Evolutionary conservation across 2,329 filamentous ascomycete genomes (phyloP).

Genomic region (Aspergillus terreus): DNA sequence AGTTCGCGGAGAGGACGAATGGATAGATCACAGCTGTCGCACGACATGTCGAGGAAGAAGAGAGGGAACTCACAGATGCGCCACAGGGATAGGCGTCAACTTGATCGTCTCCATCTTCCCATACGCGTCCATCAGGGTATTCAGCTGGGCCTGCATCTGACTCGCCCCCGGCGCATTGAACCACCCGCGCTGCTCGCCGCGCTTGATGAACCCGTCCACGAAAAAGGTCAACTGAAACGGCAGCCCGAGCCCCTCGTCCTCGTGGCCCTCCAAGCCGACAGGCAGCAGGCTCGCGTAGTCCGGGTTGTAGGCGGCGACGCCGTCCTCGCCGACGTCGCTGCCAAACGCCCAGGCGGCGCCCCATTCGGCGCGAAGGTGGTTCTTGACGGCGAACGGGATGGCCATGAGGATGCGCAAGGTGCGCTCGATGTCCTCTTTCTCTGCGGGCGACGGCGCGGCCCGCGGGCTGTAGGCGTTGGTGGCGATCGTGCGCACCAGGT

Average conservation of each 20-base stretch:
- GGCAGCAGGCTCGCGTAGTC: slow-evolving; percentile 53
- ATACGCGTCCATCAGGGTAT: slow-evolving; percentile 55
- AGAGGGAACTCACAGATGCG: slow-evolving; percentile 46
- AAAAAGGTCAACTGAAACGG: slow-evolving; percentile 60
- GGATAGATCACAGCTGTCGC: not conserved
- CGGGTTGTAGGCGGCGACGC: slow-evolving; percentile 33
- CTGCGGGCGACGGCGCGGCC: slow-evolving; percentile 34
- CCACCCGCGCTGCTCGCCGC: slow-evolving; percentile 54
- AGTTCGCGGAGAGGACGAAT: not conserved
- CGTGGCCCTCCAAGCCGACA: slow-evolving; percentile 49
- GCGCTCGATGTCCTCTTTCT: slow-evolving; percentile 56
- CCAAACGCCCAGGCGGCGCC: slow-evolving; percentile 42
- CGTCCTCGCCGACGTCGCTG: slow-evolving; percentile 28
- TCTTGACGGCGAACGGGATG: slow-evolving; percentile 61
- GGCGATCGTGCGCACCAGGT: slow-evolving; percentile 56
- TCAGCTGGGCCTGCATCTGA: slow-evolving; percentile 57
- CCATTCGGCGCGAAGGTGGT: slow-evolving; percentile 63
- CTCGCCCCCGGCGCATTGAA: slow-evolving; percentile 58
- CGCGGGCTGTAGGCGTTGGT: slow-evolving; percentile 42
- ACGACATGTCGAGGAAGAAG: not conserved
- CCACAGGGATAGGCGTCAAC: slow-evolving; percentile 61
- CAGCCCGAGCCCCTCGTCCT: slow-evolving; percentile 57
- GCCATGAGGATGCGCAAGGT: slow-evolving; percentile 58
- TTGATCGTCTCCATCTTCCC: slow-evolving; percentile 64
- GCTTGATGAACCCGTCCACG: slow-evolving; percentile 58